phyloP scores from a whole-genome alignment of 805 yeast species.

The Blastobotrys terrestris region DNA sequence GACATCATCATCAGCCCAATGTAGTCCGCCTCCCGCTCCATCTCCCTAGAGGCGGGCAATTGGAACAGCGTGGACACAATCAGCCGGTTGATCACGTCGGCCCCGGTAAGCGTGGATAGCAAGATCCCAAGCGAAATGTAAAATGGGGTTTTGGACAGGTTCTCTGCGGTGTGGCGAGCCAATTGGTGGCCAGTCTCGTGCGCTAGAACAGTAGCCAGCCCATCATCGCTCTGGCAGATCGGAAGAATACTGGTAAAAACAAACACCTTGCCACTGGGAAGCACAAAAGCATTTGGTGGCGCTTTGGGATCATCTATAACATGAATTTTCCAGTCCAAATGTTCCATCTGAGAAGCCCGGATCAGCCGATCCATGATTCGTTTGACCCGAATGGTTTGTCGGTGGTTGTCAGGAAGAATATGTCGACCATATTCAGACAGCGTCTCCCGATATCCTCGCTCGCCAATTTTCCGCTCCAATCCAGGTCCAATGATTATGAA shows the following conservation, averaged over 20 bases:
- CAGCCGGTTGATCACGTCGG: conserved; percentile 45
- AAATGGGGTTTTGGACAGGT: conserved; percentile 69
- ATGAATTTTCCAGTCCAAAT: conserved; percentile 67
- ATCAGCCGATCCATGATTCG: conserved; percentile 60
- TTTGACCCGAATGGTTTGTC: conserved; percentile 50
- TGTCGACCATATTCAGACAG: conserved; percentile 45
- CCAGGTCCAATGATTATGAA: conserved; percentile 66
- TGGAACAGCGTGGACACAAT: conserved; percentile 51
- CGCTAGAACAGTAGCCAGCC: conserved; percentile 88
- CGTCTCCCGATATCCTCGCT: conserved; percentile 55
- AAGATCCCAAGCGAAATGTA: conserved; percentile 49
- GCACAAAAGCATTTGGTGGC: conserved; percentile 95
- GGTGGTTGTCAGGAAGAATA: conserved; percentile 59
- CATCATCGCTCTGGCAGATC: conserved; percentile 76
- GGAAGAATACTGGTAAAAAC: conserved; percentile 75
- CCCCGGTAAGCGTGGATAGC: conserved; percentile 58
- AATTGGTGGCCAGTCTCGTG: conserved; percentile 94
- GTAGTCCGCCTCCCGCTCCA: conserved; percentile 95
- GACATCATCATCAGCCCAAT: conserved; percentile 92
- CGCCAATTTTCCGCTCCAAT: conserved; percentile 59
- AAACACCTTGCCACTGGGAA: conserved; percentile 95
- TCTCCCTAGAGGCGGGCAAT: conserved; percentile 82
- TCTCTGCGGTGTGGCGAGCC: conserved; percentile 87
- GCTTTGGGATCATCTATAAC: conserved; percentile 61
- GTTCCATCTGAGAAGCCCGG: conserved; percentile 23